A percentile compares a stretch with the other conserved stretches of the same genome.
phyloP scores from a whole-genome alignment of 805 yeast species.

The Kurtzmaniella cleridarum region DNA sequence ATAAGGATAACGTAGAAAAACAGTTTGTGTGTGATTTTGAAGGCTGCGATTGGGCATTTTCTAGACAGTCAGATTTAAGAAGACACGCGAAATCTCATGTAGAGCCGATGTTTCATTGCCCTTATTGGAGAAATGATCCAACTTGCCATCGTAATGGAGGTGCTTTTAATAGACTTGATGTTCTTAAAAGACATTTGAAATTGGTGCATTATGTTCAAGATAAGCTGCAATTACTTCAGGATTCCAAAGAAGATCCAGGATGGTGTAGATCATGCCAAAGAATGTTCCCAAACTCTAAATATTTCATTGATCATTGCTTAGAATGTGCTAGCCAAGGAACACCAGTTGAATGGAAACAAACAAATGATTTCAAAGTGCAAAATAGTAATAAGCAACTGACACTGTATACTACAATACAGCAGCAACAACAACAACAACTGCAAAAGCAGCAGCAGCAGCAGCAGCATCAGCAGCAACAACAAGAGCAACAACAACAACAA shows the following conservation, averaged over 20 bases:
- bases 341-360: conserved; percentile 18
- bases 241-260: conserved; percentile 49
- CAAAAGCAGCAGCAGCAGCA: neutral
- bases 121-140: conserved; percentile 63
- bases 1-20: conserved; percentile 11
- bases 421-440: neutral
- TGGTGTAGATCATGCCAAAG: conserved; percentile 63
- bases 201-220: conserved; percentile 63
- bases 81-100: conserved; percentile 65
- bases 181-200: conserved; percentile 64
- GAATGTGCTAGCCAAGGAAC: conserved; percentile 46
- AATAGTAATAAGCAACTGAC: neutral
- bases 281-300: conserved; percentile 48
- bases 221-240: conserved; percentile 22
- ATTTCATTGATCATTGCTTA: conserved; percentile 59
- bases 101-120: conserved; percentile 65
- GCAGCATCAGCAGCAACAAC: neutral
- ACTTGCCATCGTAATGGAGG: conserved; percentile 77
- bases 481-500: neutral
- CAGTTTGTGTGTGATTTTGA: conserved; percentile 37
- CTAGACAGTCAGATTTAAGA: conserved; percentile 62
- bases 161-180: conserved; percentile 68
- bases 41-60: conserved; percentile 65
- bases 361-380: neutral
- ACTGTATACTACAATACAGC: neutral